phyloP scores from a whole-genome alignment of 2,329 filamentous ascomycete species.

The Colletotrichum destructivum region DNA sequence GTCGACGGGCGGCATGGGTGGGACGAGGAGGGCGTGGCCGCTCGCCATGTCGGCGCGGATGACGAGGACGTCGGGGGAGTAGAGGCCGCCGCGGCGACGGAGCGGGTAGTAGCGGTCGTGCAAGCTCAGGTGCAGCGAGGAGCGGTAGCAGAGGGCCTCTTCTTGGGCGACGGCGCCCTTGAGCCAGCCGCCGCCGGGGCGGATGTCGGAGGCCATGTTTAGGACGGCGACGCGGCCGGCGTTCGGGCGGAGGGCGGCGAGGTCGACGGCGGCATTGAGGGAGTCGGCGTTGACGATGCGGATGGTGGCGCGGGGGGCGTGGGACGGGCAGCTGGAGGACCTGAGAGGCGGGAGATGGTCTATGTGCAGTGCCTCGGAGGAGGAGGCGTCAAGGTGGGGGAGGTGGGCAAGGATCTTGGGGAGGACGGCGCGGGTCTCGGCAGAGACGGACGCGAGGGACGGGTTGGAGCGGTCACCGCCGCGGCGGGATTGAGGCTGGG shows the following conservation, averaged over 20 bases:
- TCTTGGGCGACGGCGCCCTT: slow-evolving; percentile 77
- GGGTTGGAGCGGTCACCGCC: slow-evolving; percentile 28
- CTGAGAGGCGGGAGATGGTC: slow-evolving; percentile 57
- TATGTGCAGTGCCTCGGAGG: slow-evolving; percentile 56
- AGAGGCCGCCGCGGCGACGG: slow-evolving; percentile 64
- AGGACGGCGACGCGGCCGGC: slow-evolving; percentile 68
- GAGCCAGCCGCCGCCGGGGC: slow-evolving; percentile 75
- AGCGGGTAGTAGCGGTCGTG: slow-evolving; percentile 68
- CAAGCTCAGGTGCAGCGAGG: slow-evolving; percentile 66
- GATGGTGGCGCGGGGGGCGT: slow-evolving; percentile 54
- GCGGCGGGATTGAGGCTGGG: slow-evolving; percentile 3
- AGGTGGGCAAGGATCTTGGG: slow-evolving; percentile 62
- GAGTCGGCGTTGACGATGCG: slow-evolving; percentile 71
- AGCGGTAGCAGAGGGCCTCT: slow-evolving; percentile 78
- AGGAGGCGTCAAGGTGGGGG: slow-evolving; percentile 55
- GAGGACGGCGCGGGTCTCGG: slow-evolving; percentile 63
- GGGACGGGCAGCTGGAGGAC: slow-evolving; percentile 58
- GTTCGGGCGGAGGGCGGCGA: slow-evolving; percentile 47
- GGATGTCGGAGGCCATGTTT: slow-evolving; percentile 74
- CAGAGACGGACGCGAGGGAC: slow-evolving; percentile 50
- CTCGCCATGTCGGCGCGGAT: slow-evolving; percentile 65
- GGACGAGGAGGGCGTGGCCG: slow-evolving; percentile 62
- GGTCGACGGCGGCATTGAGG: slow-evolving; percentile 68
- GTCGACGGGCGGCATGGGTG: slow-evolving; percentile 48
- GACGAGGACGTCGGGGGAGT: slow-evolving; percentile 73